phyloP scores from a whole-genome alignment of 352 stramenopile genomes.

The Pythium biforme region DNA sequence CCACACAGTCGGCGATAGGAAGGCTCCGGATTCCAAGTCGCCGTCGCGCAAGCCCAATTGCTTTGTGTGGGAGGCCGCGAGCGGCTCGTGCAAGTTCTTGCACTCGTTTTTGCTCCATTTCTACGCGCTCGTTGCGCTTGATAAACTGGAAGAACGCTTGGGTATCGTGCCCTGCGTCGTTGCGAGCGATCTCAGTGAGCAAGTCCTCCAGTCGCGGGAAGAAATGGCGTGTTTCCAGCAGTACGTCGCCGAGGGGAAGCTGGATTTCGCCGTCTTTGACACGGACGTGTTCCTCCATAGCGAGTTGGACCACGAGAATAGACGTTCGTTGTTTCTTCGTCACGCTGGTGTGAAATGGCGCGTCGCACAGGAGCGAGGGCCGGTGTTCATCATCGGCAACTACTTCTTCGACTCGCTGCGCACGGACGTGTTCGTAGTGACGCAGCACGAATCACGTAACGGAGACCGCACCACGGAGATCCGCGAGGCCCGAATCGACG shows the following conservation, averaged over 20 bases:
- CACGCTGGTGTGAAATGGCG: slow-evolving; percentile 32
- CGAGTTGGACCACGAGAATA: not conserved
- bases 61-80: slow-evolving; percentile 82
- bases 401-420: slow-evolving; percentile 83
- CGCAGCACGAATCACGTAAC: not conserved
- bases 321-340: slow-evolving; percentile 31
- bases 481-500: slow-evolving; percentile 45
- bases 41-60: slow-evolving; percentile 42
- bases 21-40: not conserved
- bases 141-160: slow-evolving; percentile 22
- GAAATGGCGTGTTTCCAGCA: slow-evolving; percentile 60
- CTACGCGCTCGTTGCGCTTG: slow-evolving; percentile 34
- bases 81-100: slow-evolving; percentile 82
- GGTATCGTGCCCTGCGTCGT: slow-evolving; percentile 55
- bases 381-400: slow-evolving; percentile 77
- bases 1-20: not conserved
- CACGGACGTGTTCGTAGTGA: slow-evolving; percentile 61
- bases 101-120: slow-evolving; percentile 74
- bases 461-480: slow-evolving; percentile 12
- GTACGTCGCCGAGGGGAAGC: slow-evolving; percentile 35
- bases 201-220: slow-evolving; percentile 61
- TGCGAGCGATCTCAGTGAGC: slow-evolving; percentile 67
- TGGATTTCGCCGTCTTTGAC: slow-evolving; percentile 78
- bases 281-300: slow-evolving; percentile 41
- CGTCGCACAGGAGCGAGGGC: slow-evolving; percentile 48